Conservation (phyloP, 805 yeast genomes). For the Candida morakotiae region DNA sequence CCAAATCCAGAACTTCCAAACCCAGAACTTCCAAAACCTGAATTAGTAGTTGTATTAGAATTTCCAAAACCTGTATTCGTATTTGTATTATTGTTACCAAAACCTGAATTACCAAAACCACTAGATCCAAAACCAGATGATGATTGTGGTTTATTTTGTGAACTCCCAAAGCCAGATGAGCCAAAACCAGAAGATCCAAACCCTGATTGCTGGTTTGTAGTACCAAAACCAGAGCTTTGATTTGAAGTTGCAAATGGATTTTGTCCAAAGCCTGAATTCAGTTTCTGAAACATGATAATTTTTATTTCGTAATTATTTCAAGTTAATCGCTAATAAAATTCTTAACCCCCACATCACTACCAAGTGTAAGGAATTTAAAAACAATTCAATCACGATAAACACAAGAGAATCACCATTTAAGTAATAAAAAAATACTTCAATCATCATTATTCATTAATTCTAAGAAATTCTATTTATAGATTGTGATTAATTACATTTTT, state of each 20-base stretch:
- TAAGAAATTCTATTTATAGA: neutral
- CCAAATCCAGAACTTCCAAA: slow-evolving; percentile 9
- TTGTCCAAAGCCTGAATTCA: slow-evolving; percentile 10
- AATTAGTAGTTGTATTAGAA: neutral
- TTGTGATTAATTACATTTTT: slow-evolving; percentile 7
- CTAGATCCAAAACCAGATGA: slow-evolving; percentile 10
- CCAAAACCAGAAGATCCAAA: slow-evolving; percentile 16
- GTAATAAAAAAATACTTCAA: neutral
- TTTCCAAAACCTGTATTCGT: slow-evolving; percentile 12
- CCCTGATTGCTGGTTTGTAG: slow-evolving; percentile 6
- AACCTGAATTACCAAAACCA: slow-evolving; percentile 10
- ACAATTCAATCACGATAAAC: too few relatives aligned
- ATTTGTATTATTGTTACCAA: slow-evolving; percentile 13
- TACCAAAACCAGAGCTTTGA: slow-evolving; percentile 6
- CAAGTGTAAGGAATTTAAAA: too few relatives aligned
- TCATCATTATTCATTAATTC: neutral
- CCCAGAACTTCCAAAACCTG: slow-evolving; percentile 8
- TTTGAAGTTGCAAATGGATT: slow-evolving; percentile 10
- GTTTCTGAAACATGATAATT: slow-evolving; percentile 10
- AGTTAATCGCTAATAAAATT: too few relatives aligned
- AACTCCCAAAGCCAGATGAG: slow-evolving; percentile 11
- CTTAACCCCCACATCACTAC: too few relatives aligned
- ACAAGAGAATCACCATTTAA: too few relatives aligned
- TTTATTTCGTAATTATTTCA: too few relatives aligned
- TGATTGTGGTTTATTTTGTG: slow-evolving; percentile 12